Conservation (phyloP, 768 basidiomycete species). For the Leccinum truebloodii region DNA sequence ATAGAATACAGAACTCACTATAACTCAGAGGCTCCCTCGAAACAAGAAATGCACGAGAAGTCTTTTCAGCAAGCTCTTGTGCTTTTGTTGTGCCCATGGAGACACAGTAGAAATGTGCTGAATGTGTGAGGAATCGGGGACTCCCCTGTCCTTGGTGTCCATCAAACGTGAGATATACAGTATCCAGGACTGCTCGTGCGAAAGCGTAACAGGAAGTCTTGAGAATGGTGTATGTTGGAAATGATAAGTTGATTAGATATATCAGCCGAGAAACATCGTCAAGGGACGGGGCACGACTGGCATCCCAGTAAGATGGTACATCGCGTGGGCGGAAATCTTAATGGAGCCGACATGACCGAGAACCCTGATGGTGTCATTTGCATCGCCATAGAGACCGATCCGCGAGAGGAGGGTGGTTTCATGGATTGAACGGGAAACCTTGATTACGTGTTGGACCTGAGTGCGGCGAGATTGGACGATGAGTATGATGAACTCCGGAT, state of each 20-base stretch:
- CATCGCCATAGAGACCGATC: neutral
- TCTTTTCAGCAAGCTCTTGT: neutral
- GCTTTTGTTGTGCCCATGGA: neutral
- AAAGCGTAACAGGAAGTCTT: neutral
- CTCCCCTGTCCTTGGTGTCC: neutral
- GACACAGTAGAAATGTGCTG: neutral
- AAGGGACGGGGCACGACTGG: neutral
- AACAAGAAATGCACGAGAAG: neutral
- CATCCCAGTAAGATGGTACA: neutral
- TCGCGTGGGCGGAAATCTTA: neutral
- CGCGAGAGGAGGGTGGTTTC: neutral
- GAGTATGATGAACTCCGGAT: neutral
- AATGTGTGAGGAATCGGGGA: neutral
- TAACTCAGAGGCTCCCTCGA: neutral
- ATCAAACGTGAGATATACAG: neutral
- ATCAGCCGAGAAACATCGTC: neutral
- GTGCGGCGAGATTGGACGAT: neutral
- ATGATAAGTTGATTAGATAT: neutral
- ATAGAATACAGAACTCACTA: too few species aligned
- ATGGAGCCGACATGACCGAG: neutral
- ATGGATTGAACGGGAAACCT: neutral
- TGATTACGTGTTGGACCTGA: neutral
- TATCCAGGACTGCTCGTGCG: neutral
- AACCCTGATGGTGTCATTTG: neutral
- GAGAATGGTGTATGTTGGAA: neutral